These are phyloP conservation scores for Aspergillus persii DNA, from an alignment of 2,329 filamentous ascomycete species.

Conservation along the genomic window DNA sequence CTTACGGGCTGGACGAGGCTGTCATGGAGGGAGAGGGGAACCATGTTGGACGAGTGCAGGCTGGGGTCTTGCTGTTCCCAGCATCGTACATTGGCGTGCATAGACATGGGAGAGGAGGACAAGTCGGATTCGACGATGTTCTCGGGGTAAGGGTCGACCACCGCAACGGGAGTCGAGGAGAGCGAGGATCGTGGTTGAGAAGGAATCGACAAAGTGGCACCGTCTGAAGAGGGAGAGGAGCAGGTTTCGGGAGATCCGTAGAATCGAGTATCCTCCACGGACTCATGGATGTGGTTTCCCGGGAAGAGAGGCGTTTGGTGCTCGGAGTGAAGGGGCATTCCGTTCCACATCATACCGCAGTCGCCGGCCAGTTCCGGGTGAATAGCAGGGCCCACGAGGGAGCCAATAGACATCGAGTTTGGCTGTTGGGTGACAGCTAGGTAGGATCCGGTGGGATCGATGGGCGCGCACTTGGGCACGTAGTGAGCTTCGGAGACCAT, in stretches of 20 bases:
- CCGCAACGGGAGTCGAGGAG: slow-evolving; percentile 34
- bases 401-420: slow-evolving; percentile 37
- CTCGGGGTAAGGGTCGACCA: slow-evolving; percentile 37
- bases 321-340: slow-evolving; percentile 34
- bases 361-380: slow-evolving; percentile 33
- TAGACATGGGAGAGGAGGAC: slow-evolving; percentile 34
- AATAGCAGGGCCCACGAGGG: slow-evolving; percentile 34
- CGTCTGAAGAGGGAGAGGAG: slow-evolving; percentile 43
- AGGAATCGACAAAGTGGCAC: slow-evolving; percentile 31
- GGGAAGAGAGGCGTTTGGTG: slow-evolving; percentile 27
- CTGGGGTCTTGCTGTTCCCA: slow-evolving; percentile 34
- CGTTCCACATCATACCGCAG: slow-evolving; percentile 35
- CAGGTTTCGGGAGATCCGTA: slow-evolving; percentile 46
- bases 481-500: slow-evolving; percentile 21
- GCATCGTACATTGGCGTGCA: slow-evolving; percentile 29
- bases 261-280: slow-evolving; percentile 40
- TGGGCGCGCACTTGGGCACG: slow-evolving; percentile 23
- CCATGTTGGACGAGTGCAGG: slow-evolving; percentile 32
- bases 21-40: slow-evolving; percentile 34
- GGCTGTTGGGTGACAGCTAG: slow-evolving; percentile 27
- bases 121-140: slow-evolving; percentile 31
- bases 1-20: slow-evolving; percentile 39
- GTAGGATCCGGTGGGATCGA: slow-evolving; percentile 23
- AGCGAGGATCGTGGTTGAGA: slow-evolving; percentile 31
- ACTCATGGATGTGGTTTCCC: slow-evolving; percentile 35